Conservation (phyloP, 805 yeast genomes). For the Wickerhamomyces subpelliculosus region DNA sequence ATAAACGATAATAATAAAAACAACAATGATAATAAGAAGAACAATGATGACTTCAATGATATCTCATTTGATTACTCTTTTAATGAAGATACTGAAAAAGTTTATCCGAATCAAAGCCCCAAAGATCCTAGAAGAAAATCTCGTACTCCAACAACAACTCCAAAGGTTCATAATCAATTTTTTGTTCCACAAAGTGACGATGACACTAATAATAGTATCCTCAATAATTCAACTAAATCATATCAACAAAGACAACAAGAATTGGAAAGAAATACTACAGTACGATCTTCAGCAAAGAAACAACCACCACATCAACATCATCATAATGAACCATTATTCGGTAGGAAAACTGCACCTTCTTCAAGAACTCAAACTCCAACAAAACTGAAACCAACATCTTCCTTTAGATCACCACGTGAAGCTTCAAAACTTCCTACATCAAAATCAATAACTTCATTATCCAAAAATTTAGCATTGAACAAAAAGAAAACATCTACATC, state of each 20-base stretch:
- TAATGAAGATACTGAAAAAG: background rate
- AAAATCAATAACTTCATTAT: constrained; percentile 3
- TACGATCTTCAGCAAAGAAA: background rate
- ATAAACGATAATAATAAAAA: constrained; percentile 8
- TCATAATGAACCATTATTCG: too few species aligned
- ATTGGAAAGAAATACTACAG: background rate
- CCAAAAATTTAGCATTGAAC: constrained; percentile 7
- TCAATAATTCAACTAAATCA: background rate
- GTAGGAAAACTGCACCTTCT: background rate
- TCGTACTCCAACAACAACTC: background rate
- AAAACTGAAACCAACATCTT: constrained; percentile 2
- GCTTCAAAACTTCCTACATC: constrained; percentile 7
- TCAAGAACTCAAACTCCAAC: background rate
- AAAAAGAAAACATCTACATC: background rate
- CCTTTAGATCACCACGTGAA: background rate
- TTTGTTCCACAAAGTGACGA: background rate
- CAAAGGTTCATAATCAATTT: background rate
- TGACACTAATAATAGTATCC: too few species aligned
- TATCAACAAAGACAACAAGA: background rate
- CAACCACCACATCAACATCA: too few species aligned
- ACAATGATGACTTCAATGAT: constrained; percentile 9
- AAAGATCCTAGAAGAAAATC: background rate
- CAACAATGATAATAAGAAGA: constrained; percentile 7
- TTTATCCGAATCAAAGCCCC: too few species aligned
- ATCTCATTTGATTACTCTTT: constrained; percentile 3